These are phyloP conservation scores for Tubosaeta brunneosetosa DNA, from an alignment of 768 basidiomycete genomes.

Conservation along the genomic window DNA sequence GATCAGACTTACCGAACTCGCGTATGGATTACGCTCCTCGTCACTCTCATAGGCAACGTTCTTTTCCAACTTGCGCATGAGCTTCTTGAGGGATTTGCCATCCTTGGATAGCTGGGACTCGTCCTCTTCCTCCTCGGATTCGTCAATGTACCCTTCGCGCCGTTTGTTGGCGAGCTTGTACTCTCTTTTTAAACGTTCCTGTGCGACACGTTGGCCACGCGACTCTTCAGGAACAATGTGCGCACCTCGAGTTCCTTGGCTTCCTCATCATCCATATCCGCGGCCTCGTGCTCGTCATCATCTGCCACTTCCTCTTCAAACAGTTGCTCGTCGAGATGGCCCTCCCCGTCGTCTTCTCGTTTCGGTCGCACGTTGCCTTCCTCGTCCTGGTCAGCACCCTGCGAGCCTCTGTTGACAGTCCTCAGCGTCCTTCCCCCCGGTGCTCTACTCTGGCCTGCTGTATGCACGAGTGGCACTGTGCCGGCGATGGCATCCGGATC, in stretches of 20 bases:
- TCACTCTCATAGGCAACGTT: slow-evolving; percentile 78
- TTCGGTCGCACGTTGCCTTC: slow-evolving; percentile 53
- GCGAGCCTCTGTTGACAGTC: slow-evolving; percentile 63
- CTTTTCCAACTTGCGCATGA: slow-evolving; percentile 80
- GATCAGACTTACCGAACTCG: slow-evolving; percentile 55
- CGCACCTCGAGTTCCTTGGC: slow-evolving; percentile 76
- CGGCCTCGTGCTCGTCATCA: slow-evolving; percentile 75
- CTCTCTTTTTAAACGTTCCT: slow-evolving; percentile 84
- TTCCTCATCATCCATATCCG: slow-evolving; percentile 78
- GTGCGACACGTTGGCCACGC: slow-evolving; percentile 2
- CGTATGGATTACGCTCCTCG: slow-evolving; percentile 77
- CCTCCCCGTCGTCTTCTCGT: slow-evolving; percentile 67
- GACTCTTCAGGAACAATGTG: background rate
- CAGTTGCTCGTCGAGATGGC: slow-evolving; percentile 76
- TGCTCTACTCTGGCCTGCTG: slow-evolving; percentile 52
- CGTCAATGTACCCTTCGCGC: slow-evolving; percentile 64
- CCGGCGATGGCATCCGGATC: slow-evolving; percentile 46
- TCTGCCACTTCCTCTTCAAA: slow-evolving; percentile 85
- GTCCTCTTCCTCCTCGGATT: slow-evolving; percentile 71
- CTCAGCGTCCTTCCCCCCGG: slow-evolving; percentile 65
- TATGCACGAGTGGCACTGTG: slow-evolving; percentile 45
- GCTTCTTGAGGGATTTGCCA: slow-evolving; percentile 78
- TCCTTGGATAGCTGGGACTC: slow-evolving; percentile 57
- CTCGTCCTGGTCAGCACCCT: slow-evolving; percentile 61
- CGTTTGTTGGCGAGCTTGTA: slow-evolving; percentile 74